phyloP scores from a whole-genome alignment of 2,329 filamentous ascomycete genomes.

The Pseudocercospora vitis region DNA sequence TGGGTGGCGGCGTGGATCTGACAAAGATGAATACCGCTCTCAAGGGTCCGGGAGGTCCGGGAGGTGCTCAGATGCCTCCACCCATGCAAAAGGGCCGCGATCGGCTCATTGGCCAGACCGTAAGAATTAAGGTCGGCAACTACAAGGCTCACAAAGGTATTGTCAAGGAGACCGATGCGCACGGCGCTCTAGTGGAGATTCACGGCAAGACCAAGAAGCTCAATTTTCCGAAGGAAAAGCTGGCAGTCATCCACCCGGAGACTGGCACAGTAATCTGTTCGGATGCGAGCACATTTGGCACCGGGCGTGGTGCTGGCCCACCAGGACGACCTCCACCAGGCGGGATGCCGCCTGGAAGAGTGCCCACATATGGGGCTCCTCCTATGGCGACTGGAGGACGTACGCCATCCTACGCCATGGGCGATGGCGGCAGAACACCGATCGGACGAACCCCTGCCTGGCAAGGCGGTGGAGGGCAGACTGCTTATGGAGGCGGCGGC shows the following conservation, averaged over 20 bases:
- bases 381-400: conserved; percentile 61
- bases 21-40: conserved; percentile 90
- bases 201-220: conserved; percentile 93
- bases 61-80: conserved; percentile 63
- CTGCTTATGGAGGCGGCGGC: conserved; percentile 51
- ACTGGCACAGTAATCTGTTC: conserved; percentile 79
- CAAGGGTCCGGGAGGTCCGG: conserved; percentile 55
- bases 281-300: conserved; percentile 36
- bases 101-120: conserved; percentile 83
- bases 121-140: conserved; percentile 80
- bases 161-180: conserved; percentile 90
- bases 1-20: conserved; percentile 67
- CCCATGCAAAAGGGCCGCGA: conserved; percentile 76
- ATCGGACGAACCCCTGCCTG: conserved; percentile 55
- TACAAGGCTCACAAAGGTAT: conserved; percentile 94
- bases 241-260: conserved; percentile 79
- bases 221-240: conserved; percentile 74
- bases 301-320: conserved; percentile 21
- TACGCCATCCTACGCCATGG: conserved; percentile 62
- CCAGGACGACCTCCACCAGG: conserved; percentile 23
- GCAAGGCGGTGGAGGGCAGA: conserved; percentile 43
- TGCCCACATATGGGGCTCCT: conserved; percentile 53
- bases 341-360: conserved; percentile 64
- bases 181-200: conserved; percentile 82
- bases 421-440: conserved; percentile 57